Percentiles rank a stretch among this genome's conserved stretches.
phyloP scores from a whole-genome alignment of 371 early-diverging fungal genomes.

The Mucor irregularis region DNA sequence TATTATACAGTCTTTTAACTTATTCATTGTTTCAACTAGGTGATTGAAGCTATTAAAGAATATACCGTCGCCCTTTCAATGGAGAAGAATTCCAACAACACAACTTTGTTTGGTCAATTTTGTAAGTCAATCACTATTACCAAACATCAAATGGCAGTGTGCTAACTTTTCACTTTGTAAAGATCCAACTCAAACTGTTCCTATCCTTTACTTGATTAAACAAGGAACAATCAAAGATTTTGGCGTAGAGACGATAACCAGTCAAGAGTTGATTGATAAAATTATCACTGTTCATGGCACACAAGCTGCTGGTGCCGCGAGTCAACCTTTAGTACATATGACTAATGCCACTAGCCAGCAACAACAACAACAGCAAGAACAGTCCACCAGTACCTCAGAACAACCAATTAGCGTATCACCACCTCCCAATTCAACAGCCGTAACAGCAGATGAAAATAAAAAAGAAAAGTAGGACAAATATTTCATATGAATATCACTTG shows the following conservation, averaged over 20 bases:
- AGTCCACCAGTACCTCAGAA: too few relatives aligned
- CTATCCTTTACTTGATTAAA: conserved; percentile 32
- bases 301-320: background rate
- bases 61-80: conserved; percentile 21
- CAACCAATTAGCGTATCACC: too few relatives aligned
- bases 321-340: too few relatives aligned
- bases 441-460: conserved; percentile 2
- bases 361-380: too few relatives aligned
- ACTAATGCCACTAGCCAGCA: too few relatives aligned
- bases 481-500: background rate
- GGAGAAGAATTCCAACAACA: conserved; percentile 23
- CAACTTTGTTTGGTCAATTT: conserved; percentile 23
- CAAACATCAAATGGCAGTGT: background rate
- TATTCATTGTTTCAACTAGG: conserved; percentile 1
- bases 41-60: conserved; percentile 8
- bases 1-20: too few relatives aligned
- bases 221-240: conserved; percentile 34
- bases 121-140: conserved; percentile 13
- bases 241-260: conserved; percentile 19
- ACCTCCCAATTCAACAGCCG: background rate
- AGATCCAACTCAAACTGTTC: conserved; percentile 26
- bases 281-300: background rate
- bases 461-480: conserved; percentile 15
- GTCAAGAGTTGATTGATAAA: conserved; percentile 21
- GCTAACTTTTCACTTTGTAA: too few relatives aligned